Base-by-base conservation (phyloP, 208 protist species). In the Herpetomonas tarakana region DNA sequence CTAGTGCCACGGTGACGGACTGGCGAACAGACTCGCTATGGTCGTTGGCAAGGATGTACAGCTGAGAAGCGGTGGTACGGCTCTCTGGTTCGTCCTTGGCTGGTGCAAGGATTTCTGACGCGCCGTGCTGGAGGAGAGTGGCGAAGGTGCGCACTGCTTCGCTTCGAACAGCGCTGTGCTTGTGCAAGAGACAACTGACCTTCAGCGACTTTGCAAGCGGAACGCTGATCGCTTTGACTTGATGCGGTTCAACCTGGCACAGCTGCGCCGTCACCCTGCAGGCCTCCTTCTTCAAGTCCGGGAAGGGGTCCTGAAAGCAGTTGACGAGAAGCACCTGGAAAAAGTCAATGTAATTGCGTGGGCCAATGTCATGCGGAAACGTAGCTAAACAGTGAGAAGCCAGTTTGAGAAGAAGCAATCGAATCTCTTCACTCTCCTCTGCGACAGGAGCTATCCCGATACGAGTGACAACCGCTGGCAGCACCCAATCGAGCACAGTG, bases 321-420 rank as follows among this genome's bases (percentile, higher is more conserved):
- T 91, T 91, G 54, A 91, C 79, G 11, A 96, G 65, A 2, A 96
- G 81, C 11, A 92, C 86, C 46, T 87, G 74, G 50, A 91, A 94
- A 57, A 91, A 96, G 71, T 93, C 86, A 59, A 93, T 91, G 67
- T 86, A 96, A 56, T 88, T 88, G 18, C 87, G 74, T 19, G 83
- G 78, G 27, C 80, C 86, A 41, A 96, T 94, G 28, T 93, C 90
- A 63, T 93, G 83, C 2, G 90, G 90, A 62, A 93, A 96, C 22
- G 41, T 64, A n/a, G 81, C 68, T 71, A 96, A 83, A 76, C 90
- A 96, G 18, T 68, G 56, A 0, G 65, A 47, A 7, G 80, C 73
- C 22, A 96, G 64, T 18, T 64, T 57, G 25, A 96, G 72, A 4
- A 93, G 71, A 14, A 79, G 76, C 22, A 96, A 65, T 6, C 90